These are phyloP conservation scores for Scedosporium minutisporum DNA, from an alignment of 2,329 filamentous ascomycete genomes.

Conservation along the genomic window DNA sequence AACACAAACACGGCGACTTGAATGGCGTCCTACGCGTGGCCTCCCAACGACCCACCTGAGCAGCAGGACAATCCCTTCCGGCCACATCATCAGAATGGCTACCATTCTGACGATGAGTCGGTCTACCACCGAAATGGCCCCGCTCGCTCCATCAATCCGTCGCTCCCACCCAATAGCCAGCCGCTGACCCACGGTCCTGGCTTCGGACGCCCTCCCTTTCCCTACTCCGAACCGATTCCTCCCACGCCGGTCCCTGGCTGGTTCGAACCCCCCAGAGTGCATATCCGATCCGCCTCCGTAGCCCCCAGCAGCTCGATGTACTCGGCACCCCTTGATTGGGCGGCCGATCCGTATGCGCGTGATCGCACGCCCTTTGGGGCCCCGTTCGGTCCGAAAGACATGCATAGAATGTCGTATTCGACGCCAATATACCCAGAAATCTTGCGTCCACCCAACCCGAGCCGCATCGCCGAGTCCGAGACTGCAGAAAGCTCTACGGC, in stretches of 20 bases:
- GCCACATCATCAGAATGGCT: background rate
- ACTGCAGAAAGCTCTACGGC: background rate
- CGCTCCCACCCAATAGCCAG: background rate
- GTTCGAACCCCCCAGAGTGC: conserved; percentile 6
- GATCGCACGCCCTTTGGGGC: background rate
- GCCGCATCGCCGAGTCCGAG: conserved; percentile 2
- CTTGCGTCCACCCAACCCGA: background rate
- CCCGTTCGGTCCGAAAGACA: conserved; percentile 1
- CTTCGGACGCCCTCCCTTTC: background rate
- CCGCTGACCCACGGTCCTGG: background rate
- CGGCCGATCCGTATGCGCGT: background rate
- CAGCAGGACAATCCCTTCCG: conserved; percentile 5
- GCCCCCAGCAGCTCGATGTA: conserved; percentile 6
- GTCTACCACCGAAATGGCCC: background rate
- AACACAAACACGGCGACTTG: background rate
- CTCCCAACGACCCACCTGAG: background rate
- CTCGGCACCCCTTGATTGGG: conserved; percentile 2
- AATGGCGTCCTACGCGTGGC: conserved; percentile 6
- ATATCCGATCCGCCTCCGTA: conserved; percentile 4
- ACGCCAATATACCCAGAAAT: conserved; percentile 3
- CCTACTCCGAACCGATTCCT: background rate
- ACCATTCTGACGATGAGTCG: conserved; percentile 6
- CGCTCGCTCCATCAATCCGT: conserved; percentile 1
- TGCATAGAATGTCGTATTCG: background rate
- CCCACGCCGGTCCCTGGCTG: background rate